Evolutionary conservation across 2,329 filamentous ascomycete species (phyloP).

Genomic region (Xylariaceae sp.): DNA sequence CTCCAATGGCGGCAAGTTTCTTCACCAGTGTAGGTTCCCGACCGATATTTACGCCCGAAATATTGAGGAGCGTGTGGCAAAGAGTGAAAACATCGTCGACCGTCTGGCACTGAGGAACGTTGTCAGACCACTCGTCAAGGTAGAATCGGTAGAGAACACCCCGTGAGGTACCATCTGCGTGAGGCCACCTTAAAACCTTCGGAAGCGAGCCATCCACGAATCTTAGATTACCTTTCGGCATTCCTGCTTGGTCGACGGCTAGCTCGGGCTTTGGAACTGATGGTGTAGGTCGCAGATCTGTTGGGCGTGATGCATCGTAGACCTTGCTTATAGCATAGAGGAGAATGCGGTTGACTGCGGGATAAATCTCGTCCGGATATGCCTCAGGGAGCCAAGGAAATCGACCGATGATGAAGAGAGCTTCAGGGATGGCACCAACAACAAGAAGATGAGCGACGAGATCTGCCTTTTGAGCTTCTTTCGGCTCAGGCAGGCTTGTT

Average conservation of each 20-base stretch:
- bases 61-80: constrained; percentile 77
- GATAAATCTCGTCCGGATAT: constrained; percentile 75
- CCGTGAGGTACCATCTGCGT: constrained; percentile 75
- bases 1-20: constrained; percentile 83
- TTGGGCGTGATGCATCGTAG: constrained; percentile 41
- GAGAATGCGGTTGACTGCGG: constrained; percentile 75
- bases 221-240: constrained; percentile 66
- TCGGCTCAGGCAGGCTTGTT: constrained; percentile 61
- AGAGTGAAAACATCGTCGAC: constrained; percentile 88
- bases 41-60: constrained; percentile 85
- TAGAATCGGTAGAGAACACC: constrained; percentile 86
- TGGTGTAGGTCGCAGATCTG: constrained; percentile 30
- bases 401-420: constrained; percentile 84
- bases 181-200: constrained; percentile 76
- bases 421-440: constrained; percentile 88
- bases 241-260: constrained; percentile 58
- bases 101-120: constrained; percentile 83
- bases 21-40: constrained; percentile 73
- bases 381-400: constrained; percentile 90
- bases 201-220: constrained; percentile 56
- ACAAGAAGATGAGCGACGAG: constrained; percentile 81
- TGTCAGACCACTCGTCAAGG: constrained; percentile 96
- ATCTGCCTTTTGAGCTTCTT: constrained; percentile 77
- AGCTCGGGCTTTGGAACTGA: constrained; percentile 37
- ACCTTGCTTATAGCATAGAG: constrained; percentile 79